phyloP scores from a whole-genome alignment of 2,329 filamentous ascomycete species.

The Penicillium sclerotigenum region DNA sequence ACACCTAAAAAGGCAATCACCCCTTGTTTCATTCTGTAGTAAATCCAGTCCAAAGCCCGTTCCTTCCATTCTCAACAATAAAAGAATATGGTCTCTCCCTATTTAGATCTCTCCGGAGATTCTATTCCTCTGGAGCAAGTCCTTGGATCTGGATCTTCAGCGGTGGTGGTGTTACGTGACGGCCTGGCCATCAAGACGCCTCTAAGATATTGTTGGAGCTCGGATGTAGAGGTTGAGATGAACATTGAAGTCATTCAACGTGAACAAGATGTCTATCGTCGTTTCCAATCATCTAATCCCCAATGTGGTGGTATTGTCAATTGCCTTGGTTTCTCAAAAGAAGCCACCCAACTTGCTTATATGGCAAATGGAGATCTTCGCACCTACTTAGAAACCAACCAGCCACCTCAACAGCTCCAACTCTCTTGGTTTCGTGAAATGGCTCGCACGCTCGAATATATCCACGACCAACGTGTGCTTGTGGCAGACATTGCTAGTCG shows the following conservation, averaged over 20 bases:
- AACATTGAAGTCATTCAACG: constrained; percentile 14
- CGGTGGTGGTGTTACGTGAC: constrained; percentile 12
- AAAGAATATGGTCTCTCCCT: neutral
- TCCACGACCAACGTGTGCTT: constrained; percentile 28
- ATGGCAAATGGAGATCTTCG: constrained; percentile 29
- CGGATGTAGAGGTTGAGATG: constrained; percentile 10
- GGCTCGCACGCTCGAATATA: constrained; percentile 22
- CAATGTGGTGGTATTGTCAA: constrained; percentile 16
- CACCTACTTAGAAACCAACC: constrained; percentile 18
- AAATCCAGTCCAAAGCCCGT: neutral
- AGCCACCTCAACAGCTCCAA: constrained; percentile 20
- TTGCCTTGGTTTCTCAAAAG: constrained; percentile 14
- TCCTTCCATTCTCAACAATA: neutral
- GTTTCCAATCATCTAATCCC: constrained; percentile 6
- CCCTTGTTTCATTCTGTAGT: neutral
- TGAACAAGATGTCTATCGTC: constrained; percentile 19
- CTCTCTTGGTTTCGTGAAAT: constrained; percentile 27
- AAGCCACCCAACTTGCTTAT: constrained; percentile 18
- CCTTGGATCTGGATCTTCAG: constrained; percentile 14
- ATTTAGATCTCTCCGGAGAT: constrained; percentile 8
- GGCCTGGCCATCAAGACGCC: constrained; percentile 15
- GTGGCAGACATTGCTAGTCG: constrained; percentile 29
- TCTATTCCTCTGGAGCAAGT: constrained; percentile 6
- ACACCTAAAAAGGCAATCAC: neutral
- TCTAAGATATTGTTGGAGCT: constrained; percentile 13